Evolutionary conservation across 441 rosid species (phyloP).

Genomic region (Hura crepitans): DNA sequence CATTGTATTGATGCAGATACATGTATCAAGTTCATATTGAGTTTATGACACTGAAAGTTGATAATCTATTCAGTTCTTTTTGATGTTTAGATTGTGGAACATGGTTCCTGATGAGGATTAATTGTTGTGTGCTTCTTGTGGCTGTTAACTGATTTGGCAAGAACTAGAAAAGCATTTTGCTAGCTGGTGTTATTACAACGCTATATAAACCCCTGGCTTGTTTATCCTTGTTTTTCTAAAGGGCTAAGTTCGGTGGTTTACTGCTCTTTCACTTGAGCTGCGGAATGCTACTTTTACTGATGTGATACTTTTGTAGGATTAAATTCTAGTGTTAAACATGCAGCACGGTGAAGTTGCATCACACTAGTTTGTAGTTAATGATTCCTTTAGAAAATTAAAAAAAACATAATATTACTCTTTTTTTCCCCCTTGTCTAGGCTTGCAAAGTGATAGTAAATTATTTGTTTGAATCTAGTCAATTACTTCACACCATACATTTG

Average conservation of each 20-base stretch:
- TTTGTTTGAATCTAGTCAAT: not conserved
- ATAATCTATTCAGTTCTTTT: not conserved
- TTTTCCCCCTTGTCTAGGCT: not conserved
- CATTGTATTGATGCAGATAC: not conserved
- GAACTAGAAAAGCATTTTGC: constrained; percentile 3
- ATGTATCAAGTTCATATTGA: constrained; percentile 1
- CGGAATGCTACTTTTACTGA: not conserved
- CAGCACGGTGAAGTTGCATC: not conserved
- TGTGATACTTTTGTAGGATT: not conserved
- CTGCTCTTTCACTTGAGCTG: not conserved
- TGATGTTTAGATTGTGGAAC: constrained; percentile 11
- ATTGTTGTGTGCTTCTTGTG: not conserved
- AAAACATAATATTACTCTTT: not conserved
- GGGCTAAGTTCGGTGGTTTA: not conserved
- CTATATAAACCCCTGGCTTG: not conserved
- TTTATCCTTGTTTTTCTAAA: not conserved
- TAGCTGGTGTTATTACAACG: not conserved
- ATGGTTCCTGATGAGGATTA: constrained; percentile 2
- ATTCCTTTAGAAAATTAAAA: not conserved
- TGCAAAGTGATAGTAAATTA: not conserved
- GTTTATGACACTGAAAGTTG: not conserved
- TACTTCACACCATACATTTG: not conserved
- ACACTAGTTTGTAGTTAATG: not conserved
- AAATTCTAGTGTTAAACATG: not conserved
- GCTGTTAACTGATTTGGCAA: not conserved